Base-by-base conservation (phyloP, 768 basidiomycete species). In the Suillus subluteus region DNA sequence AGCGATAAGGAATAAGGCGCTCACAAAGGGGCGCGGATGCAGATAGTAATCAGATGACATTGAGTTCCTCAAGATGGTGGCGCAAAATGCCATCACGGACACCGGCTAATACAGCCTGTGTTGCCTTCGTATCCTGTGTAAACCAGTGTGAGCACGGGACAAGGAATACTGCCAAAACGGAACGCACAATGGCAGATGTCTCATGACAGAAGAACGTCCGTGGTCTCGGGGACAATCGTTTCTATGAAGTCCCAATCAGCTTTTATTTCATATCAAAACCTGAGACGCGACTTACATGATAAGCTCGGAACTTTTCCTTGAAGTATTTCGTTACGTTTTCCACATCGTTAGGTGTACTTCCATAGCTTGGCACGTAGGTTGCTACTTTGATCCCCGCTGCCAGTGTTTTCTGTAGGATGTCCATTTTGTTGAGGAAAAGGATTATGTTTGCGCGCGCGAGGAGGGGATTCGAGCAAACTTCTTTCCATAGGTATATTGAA, bases 341-440 rank as follows among this genome's bases (percentile, higher is more conserved):
- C 5, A 86, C 76, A 50, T 89, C 87, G 71, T 92, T 91, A 0
- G 87, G 82, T 8, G 79, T 76, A 65, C 87, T 82, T 6, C 81
- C 85, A 68, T 87, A 92, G 16, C 85, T 87, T 0, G 89, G 86
- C 0, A 92, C 89, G 55, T 83, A 91, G 55, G 82, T 81, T 65
- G 79, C 80, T 6, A 91, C 85, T 9, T 79, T 76, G 23, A 90
- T 80, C 23, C 89, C 89, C 3, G 86, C 76, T 12, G 79, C 79
- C 58, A 92, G 79, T 5, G 85, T 90, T 5, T 83, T 79, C 52
- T 79, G 75, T 30, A 91, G 74, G 32, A 91, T 84, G 64, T 86
- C 85, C 86, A 79, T 91, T 85, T 93, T 93, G 73, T 94, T 94
- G 66, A 92, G 80, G 77, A 94, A 93, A 15, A 93, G 76, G 38